Conservation (phyloP, 148 eudicot species). For the Fagopyrum homotropicum region DNA sequence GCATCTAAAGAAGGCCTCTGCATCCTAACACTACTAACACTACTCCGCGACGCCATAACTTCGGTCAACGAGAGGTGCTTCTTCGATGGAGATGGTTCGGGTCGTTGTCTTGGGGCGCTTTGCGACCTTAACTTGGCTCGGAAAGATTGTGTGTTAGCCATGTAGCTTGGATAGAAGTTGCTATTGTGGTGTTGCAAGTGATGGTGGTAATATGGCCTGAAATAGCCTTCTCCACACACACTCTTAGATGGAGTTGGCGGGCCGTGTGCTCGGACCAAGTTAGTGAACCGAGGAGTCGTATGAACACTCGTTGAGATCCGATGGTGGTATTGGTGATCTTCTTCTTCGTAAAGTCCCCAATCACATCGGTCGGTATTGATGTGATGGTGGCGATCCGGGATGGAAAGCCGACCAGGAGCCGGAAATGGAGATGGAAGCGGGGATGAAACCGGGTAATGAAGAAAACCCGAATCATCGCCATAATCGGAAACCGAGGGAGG, state of each 20-base stretch:
- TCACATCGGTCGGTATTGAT: not conserved
- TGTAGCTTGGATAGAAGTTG: slow-evolving; percentile 48
- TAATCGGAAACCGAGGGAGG: slow-evolving; percentile 32
- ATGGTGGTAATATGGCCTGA: slow-evolving; percentile 24
- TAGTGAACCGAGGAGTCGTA: slow-evolving; percentile 62
- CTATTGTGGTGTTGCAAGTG: not conserved
- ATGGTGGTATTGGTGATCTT: slow-evolving; percentile 24
- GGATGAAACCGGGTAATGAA: slow-evolving; percentile 32
- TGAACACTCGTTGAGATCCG: slow-evolving; percentile 52
- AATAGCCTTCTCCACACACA: slow-evolving; percentile 60
- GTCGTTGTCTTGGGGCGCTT: slow-evolving; percentile 83
- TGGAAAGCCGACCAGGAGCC: slow-evolving; percentile 35
- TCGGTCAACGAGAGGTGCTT: slow-evolving; percentile 60
- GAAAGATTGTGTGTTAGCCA: slow-evolving; percentile 79
- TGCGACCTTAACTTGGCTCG: slow-evolving; percentile 75
- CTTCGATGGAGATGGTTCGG: slow-evolving; percentile 39
- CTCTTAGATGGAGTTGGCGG: slow-evolving; percentile 72
- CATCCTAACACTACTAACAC: slow-evolving; percentile 77
- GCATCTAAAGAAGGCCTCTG: slow-evolving; percentile 52
- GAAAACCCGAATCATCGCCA: slow-evolving; percentile 44
- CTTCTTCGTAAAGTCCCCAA: slow-evolving; percentile 9
- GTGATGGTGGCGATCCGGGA: slow-evolving; percentile 35
- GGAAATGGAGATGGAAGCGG: slow-evolving; percentile 51
- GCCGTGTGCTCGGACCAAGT: slow-evolving; percentile 21
- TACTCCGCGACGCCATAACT: slow-evolving; percentile 69